phyloP scores from a whole-genome alignment of 2,329 filamentous ascomycete genomes.

The Colletotrichum lindemuthianum region DNA sequence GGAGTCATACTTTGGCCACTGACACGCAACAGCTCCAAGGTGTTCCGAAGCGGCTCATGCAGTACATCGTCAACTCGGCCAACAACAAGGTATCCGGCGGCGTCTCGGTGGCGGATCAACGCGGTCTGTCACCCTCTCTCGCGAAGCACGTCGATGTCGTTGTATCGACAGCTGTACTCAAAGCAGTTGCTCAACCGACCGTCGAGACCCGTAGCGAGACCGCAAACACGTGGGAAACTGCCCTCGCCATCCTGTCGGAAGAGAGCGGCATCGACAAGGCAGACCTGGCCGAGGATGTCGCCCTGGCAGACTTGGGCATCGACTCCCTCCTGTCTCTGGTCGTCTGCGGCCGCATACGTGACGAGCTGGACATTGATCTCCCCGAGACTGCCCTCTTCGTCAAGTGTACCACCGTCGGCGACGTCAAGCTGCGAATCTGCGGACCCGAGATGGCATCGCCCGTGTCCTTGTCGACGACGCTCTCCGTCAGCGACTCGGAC shows the following conservation, averaged over 20 bases:
- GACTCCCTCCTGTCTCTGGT: conserved; percentile 70
- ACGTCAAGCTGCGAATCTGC: conserved; percentile 57
- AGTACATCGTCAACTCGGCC: conserved; percentile 64
- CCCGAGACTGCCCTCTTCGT: conserved; percentile 61
- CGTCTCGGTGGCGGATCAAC: conserved; percentile 53
- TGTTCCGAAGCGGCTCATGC: conserved; percentile 72
- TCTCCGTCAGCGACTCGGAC: conserved; percentile 69
- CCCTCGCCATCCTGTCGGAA: conserved; percentile 64
- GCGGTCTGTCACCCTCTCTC: conserved; percentile 74
- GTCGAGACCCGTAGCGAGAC: conserved; percentile 57
- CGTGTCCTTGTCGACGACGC: conserved; percentile 65
- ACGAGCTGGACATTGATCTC: conserved; percentile 66
- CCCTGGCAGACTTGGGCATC: conserved; percentile 66
- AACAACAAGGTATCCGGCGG: conserved; percentile 54
- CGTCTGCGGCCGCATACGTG: conserved; percentile 65
- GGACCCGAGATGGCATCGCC: conserved; percentile 54
- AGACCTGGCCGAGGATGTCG: conserved; percentile 65
- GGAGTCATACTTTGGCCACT: fast-evolving
- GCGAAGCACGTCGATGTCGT: conserved; percentile 57
- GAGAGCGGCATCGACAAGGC: conserved; percentile 65
- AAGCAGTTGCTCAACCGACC: conserved; percentile 51
- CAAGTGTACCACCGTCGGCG: conserved; percentile 64
- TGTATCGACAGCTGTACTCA: conserved; percentile 42
- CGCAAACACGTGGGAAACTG: conserved; percentile 59
- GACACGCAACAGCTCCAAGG: conserved; percentile 62